phyloP scores from a whole-genome alignment of 768 basidiomycete species.

The Mrakia gelida region DNA sequence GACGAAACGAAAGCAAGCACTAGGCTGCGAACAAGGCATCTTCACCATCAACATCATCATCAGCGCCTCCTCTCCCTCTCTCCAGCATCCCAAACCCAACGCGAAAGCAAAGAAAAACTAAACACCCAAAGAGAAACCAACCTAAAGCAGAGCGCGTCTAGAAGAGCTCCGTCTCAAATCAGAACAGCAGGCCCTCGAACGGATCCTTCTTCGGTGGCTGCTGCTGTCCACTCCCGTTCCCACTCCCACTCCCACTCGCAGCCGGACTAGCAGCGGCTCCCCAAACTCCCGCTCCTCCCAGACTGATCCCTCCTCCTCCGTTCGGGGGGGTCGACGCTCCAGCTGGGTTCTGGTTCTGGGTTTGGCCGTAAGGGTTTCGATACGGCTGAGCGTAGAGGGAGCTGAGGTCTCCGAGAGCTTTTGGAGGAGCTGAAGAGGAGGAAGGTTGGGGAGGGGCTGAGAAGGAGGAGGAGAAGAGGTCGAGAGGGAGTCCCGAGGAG shows the following conservation, averaged over 20 bases:
- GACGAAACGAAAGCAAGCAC: too few relatives aligned
- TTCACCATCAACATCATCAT: too few relatives aligned
- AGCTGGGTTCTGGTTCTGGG: not conserved
- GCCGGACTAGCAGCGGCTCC: not conserved
- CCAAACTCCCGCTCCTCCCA: conserved; percentile 6
- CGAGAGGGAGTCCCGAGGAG: conserved; percentile 42
- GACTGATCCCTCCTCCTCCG: conserved; percentile 3
- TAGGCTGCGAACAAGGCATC: too few relatives aligned
- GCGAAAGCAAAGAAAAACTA: too few relatives aligned
- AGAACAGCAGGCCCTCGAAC: conserved; percentile 28
- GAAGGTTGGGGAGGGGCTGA: conserved; percentile 32
- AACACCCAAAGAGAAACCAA: not conserved
- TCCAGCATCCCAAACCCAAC: too few relatives aligned
- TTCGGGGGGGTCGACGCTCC: not conserved
- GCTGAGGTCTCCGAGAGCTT: conserved; percentile 22
- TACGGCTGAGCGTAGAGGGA: conserved; percentile 26
- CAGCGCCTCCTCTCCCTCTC: too few relatives aligned
- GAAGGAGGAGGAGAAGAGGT: conserved; percentile 40
- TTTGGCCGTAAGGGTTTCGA: conserved; percentile 1
- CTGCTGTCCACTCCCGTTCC: conserved; percentile 8
- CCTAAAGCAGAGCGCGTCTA: not conserved
- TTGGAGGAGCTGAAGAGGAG: conserved; percentile 12
- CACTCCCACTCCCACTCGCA: not conserved
- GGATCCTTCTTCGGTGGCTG: conserved; percentile 22
- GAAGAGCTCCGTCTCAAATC: not conserved